Evolutionary conservation across 1,139 yeast genomes (phyloP).

Genomic region (Yamadazyma dushanensis): DNA sequence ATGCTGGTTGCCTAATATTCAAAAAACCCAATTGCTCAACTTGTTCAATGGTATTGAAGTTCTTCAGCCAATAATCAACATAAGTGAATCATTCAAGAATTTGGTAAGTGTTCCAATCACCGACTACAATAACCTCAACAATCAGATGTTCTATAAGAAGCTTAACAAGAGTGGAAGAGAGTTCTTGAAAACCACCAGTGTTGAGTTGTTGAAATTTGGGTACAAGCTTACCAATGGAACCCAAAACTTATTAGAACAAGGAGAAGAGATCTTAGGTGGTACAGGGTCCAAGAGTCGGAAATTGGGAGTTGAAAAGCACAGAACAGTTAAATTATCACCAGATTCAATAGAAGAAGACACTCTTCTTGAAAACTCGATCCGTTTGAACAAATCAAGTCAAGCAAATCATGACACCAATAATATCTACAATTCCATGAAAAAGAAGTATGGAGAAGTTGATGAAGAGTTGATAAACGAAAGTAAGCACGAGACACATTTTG

Average conservation of each 20-base stretch:
- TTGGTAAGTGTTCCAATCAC: conserved; percentile 70
- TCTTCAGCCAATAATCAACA: conserved; percentile 69
- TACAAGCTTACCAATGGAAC: conserved; percentile 89
- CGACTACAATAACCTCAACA: conserved; percentile 64
- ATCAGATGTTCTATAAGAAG: conserved; percentile 56
- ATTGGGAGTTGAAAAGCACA: conserved; percentile 4
- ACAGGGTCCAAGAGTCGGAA: conserved; percentile 51
- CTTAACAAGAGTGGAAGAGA: conserved; percentile 73
- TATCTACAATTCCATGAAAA: conserved; percentile 11
- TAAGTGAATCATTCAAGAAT: conserved; percentile 78
- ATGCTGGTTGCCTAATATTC: conserved; percentile 86
- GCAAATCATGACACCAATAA: conserved; percentile 7
- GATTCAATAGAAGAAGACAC: conserved; percentile 9
- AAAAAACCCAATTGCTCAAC: conserved; percentile 72
- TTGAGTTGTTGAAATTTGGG: conserved; percentile 78
- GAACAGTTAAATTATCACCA: background rate
- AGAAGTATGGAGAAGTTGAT: conserved; percentile 15
- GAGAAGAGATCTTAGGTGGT: conserved; percentile 77
- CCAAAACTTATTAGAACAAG: conserved; percentile 74
- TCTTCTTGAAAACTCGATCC: conserved; percentile 15
- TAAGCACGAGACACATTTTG: background rate
- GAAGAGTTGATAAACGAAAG: conserved; percentile 14
- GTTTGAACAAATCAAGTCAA: conserved; percentile 11
- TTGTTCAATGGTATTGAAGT: conserved; percentile 85
- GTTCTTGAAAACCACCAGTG: conserved; percentile 80